These are phyloP conservation scores for Quercus mongolica DNA, from an alignment of 306 rosid genomes.

Conservation along the genomic window DNA sequence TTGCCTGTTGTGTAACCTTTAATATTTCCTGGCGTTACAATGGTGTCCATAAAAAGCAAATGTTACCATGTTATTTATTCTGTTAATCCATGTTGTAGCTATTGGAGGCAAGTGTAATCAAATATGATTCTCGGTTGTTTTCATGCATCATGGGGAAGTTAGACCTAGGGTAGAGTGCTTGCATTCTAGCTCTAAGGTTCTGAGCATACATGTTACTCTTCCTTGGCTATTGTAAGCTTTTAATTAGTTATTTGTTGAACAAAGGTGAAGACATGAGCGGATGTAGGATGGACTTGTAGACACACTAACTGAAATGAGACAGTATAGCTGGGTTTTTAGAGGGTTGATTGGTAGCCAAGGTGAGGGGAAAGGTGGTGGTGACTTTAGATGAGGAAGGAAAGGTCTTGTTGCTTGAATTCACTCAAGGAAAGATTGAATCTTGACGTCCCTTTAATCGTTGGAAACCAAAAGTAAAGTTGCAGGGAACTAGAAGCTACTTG, in stretches of 20 bases:
- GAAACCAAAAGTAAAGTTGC: neutral
- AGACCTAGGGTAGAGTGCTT: neutral
- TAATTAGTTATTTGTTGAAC: neutral
- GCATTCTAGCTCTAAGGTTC: neutral
- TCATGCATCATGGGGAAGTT: too few species aligned
- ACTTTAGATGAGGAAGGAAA: neutral
- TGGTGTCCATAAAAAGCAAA: neutral
- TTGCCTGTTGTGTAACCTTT: neutral
- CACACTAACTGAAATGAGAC: neutral
- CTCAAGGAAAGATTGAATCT: neutral
- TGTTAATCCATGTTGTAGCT: neutral
- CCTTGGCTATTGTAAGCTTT: neutral
- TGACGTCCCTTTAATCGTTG: neutral
- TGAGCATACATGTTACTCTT: neutral
- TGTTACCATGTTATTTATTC: neutral
- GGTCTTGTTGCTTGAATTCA: neutral
- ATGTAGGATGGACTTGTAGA: neutral
- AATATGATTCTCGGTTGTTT: neutral
- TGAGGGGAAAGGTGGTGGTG: neutral
- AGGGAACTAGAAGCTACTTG: neutral
- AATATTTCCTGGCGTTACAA: neutral
- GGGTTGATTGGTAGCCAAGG: neutral
- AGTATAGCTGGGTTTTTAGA: neutral
- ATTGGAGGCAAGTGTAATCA: neutral
- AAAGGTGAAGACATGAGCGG: neutral